phyloP scores from a whole-genome alignment of 2,329 filamentous ascomycete species.

The Colletotrichum coccodes region DNA sequence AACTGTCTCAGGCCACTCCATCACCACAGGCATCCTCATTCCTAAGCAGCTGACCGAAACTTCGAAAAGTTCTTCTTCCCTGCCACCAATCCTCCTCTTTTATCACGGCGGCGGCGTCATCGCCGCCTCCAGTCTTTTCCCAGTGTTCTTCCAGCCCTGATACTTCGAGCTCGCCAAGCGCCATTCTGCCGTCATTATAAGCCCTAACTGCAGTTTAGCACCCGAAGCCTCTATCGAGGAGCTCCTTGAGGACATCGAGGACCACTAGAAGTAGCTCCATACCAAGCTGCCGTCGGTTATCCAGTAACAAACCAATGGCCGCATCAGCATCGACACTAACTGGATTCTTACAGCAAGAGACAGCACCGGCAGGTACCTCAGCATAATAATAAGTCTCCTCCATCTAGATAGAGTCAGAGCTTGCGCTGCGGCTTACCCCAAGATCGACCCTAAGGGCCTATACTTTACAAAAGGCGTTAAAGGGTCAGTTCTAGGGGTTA shows the following conservation, averaged over 20 bases:
- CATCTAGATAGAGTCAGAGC: too few relatives aligned
- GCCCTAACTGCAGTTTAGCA: conserved; percentile 38
- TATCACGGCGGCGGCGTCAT: conserved; percentile 41
- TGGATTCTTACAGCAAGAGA: conserved; percentile 14
- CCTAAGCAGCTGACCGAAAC: conserved; percentile 39
- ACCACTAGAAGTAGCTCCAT: conserved; percentile 40
- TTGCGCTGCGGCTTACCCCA: too few relatives aligned
- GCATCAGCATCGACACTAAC: conserved; percentile 14
- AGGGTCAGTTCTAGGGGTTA: too few relatives aligned
- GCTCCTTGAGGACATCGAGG: conserved; percentile 38
- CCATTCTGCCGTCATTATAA: conserved; percentile 38
- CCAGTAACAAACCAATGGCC: conserved; percentile 28
- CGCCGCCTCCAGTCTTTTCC: conserved; percentile 35
- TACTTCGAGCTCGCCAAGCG: conserved; percentile 36
- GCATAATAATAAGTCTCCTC: too few relatives aligned
- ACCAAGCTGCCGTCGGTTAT: conserved; percentile 30
- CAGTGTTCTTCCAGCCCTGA: conserved; percentile 38
- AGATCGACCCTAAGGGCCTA: too few relatives aligned
- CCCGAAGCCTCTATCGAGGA: conserved; percentile 38
- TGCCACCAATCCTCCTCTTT: conserved; percentile 21
- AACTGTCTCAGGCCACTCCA: background rate
- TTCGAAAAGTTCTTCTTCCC: too few relatives aligned
- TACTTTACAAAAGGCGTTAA: too few relatives aligned
- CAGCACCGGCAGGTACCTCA: too few relatives aligned
- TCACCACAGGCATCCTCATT: conserved; percentile 36